phyloP scores from a whole-genome alignment of 495 filamentous ascomycete genomes.

The Recurvomyces mirabilis region DNA sequence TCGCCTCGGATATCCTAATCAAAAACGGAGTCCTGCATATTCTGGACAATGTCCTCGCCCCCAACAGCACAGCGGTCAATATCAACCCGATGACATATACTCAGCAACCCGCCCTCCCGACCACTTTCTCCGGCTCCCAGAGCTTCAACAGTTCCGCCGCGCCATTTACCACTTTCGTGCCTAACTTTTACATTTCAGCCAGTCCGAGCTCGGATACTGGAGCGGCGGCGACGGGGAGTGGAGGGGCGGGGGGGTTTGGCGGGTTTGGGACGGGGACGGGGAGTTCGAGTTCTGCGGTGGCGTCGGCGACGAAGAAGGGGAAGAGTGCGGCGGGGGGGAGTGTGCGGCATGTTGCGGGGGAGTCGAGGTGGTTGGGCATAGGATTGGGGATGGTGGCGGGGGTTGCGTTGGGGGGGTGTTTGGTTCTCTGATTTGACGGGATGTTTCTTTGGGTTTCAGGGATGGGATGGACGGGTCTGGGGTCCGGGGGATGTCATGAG shows the following conservation, averaged over 20 bases:
- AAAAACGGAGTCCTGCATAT: conserved; percentile 4
- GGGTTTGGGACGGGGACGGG: too few species aligned
- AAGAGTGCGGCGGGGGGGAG: neutral
- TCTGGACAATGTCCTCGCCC: conserved; percentile 3
- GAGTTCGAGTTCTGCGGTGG: neutral
- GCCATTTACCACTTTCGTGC: neutral
- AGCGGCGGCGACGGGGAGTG: neutral
- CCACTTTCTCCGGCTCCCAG: neutral
- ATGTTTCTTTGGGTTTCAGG: too few species aligned
- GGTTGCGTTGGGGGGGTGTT: too few species aligned
- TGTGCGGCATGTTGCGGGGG: too few species aligned
- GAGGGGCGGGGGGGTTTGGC: neutral
- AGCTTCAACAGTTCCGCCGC: neutral
- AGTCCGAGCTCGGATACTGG: neutral
- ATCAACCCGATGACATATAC: neutral
- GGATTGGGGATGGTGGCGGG: too few species aligned
- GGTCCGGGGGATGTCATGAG: too few species aligned
- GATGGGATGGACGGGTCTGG: too few species aligned
- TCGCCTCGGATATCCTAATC: neutral
- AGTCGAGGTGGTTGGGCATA: too few species aligned
- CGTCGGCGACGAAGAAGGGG: neutral
- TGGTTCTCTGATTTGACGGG: too few species aligned
- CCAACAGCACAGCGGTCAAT: neutral
- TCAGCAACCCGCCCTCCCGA: neutral
- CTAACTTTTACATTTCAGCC: too few species aligned